Base-by-base conservation (phyloP, 805 yeast species). In the Phaffomyces thermotolerans region DNA sequence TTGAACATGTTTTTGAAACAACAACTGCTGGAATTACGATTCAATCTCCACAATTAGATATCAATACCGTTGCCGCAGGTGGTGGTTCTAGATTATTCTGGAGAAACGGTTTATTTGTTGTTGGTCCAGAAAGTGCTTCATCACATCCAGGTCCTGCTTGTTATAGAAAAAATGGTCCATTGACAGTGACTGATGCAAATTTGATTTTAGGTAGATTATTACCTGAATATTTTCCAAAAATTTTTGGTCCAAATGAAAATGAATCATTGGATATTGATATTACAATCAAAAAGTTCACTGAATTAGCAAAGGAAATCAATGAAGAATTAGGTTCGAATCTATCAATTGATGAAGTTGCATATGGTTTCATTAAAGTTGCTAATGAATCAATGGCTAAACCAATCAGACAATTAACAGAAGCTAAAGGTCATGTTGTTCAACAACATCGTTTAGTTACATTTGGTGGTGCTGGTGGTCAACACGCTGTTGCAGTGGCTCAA, bases 401-500 rank as follows among this genome's bases (percentile, higher is more conserved):
- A 2, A 84, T 88, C 42, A 72, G 96, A 46, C 80, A 84, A 35
- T 65, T 88, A 41, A 87, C 95, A 0, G 96, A 87, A 58, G 86
- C 91, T 2, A 85, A 80, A 56, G 96, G 96, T 5, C 78, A 79
- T 56, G 71, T 76, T 35, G 72, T 79, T 1, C 59, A 83, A 9
- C 67, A 73, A 10, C 95, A 88, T 59, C 66, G 82, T 45, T 64
- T 88, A 46, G 95, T 89, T 2, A 75, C 91, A 3, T 88, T 88
- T 64, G 96, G 96, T 38, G 96, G 96, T 39, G 95, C 95, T 23
- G 96, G 96, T 42, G 96, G 96, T 8, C 96, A 88, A 63, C 90
- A 85, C 62, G 90, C 93, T 3, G 79, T 76, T 39, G 79, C 84
- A 9, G 79, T 88, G 31, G 95, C 95, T 1, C 71, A 76, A 45